Evolutionary conservation across 1,284 basidiomycete genomes (phyloP).

Genomic region (Xerocomus amazonicus): DNA sequence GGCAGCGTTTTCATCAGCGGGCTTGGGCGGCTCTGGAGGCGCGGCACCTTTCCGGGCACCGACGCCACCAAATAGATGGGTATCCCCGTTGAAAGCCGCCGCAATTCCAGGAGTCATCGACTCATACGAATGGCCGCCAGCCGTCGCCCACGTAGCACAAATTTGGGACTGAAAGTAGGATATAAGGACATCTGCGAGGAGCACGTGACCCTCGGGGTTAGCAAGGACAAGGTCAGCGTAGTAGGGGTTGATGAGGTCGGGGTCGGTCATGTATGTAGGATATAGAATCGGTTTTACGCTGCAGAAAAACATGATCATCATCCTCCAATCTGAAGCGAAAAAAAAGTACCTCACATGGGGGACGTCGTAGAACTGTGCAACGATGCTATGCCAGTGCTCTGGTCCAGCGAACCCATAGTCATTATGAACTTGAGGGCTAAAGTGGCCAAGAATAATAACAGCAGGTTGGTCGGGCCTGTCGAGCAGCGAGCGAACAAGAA

Average conservation of each 20-base stretch:
- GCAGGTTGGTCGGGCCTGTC: constrained; percentile 86
- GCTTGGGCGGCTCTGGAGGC: constrained; percentile 42
- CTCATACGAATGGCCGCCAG: constrained; percentile 63
- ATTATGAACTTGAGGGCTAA: constrained; percentile 78
- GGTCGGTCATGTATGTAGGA: constrained; percentile 75
- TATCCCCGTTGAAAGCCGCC: constrained; percentile 36
- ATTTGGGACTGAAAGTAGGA: constrained; percentile 86
- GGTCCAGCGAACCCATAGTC: constrained; percentile 82
- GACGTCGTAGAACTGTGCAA: constrained; percentile 94
- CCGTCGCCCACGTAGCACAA: constrained; percentile 80
- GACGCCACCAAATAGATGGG: constrained; percentile 68
- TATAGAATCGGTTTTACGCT: constrained; percentile 82
- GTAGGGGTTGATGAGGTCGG: constrained; percentile 65
- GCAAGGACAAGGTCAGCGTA: constrained; percentile 85
- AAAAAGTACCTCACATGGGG: constrained; percentile 70
- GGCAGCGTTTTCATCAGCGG: constrained; percentile 31
- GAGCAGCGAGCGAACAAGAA: constrained; percentile 86
- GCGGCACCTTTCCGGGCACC: constrained; percentile 60
- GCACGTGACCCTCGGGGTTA: constrained; percentile 73
- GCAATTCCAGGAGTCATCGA: constrained; percentile 46
- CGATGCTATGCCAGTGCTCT: constrained; percentile 82
- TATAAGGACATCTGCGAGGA: constrained; percentile 82
- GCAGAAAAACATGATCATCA: constrained; percentile 3
- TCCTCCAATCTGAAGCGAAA: background rate
- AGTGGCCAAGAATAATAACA: constrained; percentile 88